Evolutionary conservation across 331 rosid species (phyloP).

Genomic region (Quercus lobata): DNA sequence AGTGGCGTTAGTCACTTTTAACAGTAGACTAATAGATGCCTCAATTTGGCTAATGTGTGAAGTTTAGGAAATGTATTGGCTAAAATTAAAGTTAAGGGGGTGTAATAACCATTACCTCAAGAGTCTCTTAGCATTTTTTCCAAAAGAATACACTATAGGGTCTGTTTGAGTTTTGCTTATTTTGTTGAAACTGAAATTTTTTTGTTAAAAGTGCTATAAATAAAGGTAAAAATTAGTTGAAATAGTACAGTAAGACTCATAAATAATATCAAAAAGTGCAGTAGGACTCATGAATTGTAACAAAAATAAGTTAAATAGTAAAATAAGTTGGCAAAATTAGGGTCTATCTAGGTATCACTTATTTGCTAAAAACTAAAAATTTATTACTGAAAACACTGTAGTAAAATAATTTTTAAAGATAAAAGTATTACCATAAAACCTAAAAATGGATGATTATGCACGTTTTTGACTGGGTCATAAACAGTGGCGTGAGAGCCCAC

Average conservation of each 20-base stretch:
- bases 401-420: fast-evolving
- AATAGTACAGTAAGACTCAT: fast-evolving
- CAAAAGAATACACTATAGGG: fast-evolving
- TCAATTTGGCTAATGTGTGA: too few species aligned
- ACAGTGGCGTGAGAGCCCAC: too few species aligned
- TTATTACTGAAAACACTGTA: fast-evolving
- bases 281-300: fast-evolving
- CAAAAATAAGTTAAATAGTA: too few species aligned
- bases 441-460: fast-evolving
- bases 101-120: too few species aligned
- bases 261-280: fast-evolving
- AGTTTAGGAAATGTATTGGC: fast-evolving
- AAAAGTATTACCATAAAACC: fast-evolving
- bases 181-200: fast-evolving
- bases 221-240: too few species aligned
- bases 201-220: fast-evolving
- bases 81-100: too few species aligned
- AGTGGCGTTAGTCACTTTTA: too few species aligned
- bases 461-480: fast-evolving
- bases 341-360: fast-evolving
- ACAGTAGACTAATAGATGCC: too few species aligned
- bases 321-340: too few species aligned
- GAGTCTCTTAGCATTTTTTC: too few species aligned
- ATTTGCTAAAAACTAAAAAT: fast-evolving
- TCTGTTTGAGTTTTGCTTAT: fast-evolving